phyloP scores from a whole-genome alignment of 1,284 basidiomycete species.

The Leccinum pallidistipes region DNA sequence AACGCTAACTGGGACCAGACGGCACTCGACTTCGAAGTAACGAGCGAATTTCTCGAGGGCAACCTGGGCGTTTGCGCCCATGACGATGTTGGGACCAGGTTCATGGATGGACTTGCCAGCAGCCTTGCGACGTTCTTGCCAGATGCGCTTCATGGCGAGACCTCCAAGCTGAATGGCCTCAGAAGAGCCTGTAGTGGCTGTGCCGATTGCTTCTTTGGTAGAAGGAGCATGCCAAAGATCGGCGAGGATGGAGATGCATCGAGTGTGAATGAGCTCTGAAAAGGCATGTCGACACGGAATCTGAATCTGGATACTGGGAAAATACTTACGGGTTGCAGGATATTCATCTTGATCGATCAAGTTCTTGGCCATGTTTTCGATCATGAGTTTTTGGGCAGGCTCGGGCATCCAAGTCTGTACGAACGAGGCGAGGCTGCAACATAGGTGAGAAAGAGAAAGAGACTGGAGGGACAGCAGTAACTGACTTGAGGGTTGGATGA shows the following conservation, averaged over 20 bases:
- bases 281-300: conserved; percentile 1
- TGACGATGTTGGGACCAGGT: conserved; percentile 77
- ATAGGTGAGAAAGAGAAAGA: conserved; percentile 44
- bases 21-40: conserved; percentile 88
- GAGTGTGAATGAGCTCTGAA: conserved; percentile 72
- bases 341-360: conserved; percentile 93
- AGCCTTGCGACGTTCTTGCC: conserved; percentile 88
- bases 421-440: conserved; percentile 85
- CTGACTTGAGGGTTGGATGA: conserved; percentile 45
- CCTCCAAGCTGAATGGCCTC: conserved; percentile 95
- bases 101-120: conserved; percentile 86
- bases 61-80: conserved; percentile 85
- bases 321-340: conserved; percentile 68
- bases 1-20: conserved; percentile 75
- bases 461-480: neutral
- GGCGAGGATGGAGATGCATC: conserved; percentile 85
- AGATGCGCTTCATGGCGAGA: conserved; percentile 91
- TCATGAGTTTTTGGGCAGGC: conserved; percentile 69
- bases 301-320: neutral
- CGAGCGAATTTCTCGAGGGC: conserved; percentile 90
- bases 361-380: conserved; percentile 88
- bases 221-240: conserved; percentile 90
- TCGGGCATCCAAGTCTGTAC: conserved; percentile 70
- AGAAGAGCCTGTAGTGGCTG: conserved; percentile 91
- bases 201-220: conserved; percentile 75